Percentiles rank a stretch among this genome's conserved stretches.
These are phyloP conservation scores for Agrocybe pediades DNA, from an alignment of 768 basidiomycete species.

Conservation along the genomic window DNA sequence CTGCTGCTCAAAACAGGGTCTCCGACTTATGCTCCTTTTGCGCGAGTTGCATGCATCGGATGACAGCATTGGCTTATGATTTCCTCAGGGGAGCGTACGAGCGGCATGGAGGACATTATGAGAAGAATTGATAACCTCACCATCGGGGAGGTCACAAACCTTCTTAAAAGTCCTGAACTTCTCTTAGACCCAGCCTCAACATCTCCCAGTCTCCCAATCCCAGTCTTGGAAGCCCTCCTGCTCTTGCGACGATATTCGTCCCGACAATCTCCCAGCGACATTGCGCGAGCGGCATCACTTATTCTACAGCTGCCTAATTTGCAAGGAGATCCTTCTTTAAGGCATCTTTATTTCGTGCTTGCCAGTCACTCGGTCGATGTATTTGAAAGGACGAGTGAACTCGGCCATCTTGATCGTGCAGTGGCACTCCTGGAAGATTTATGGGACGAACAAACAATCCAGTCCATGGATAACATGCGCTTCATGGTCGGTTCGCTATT, in stretches of 20 bases:
- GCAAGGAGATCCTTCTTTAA: background rate
- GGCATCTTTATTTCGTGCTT: constrained; percentile 4
- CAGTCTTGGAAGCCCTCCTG: background rate
- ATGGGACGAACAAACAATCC: background rate
- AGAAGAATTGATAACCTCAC: no score
- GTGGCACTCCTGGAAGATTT: constrained; percentile 2
- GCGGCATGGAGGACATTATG: no score
- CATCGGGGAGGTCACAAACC: no score
- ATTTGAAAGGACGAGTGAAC: constrained; percentile 5
- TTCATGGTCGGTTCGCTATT: background rate
- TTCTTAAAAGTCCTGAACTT: no score
- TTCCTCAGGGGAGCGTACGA: no score
- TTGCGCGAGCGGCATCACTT: background rate
- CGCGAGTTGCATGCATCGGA: no score
- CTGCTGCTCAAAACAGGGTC: no score
- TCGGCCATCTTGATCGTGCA: constrained; percentile 2
- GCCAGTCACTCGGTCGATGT: constrained; percentile 6
- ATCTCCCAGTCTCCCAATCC: background rate
- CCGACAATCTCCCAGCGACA: background rate
- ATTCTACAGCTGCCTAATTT: constrained; percentile 1
- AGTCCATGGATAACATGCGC: background rate
- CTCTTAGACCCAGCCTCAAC: no score
- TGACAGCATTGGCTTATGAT: no score
- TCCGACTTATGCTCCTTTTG: no score
- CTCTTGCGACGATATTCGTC: constrained; percentile 5